A percentile compares a stretch with the other conserved stretches of the same genome.
These are phyloP conservation scores for Handroanthus guayacan DNA, from an alignment of 257 asterid species.

Conservation along the genomic window DNA sequence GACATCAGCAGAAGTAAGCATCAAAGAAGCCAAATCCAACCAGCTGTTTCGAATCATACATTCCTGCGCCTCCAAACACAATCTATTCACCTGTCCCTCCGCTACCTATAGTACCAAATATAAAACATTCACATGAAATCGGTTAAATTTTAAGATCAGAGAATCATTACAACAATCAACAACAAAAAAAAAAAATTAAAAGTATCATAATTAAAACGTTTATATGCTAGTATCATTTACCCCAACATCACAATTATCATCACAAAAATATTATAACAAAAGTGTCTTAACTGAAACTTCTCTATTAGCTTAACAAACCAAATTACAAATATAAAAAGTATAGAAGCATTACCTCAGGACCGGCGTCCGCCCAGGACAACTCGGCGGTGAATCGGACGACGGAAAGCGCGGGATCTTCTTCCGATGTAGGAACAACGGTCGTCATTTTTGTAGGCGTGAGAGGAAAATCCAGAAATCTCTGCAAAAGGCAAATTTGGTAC, in stretches of 20 bases:
- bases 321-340: neutral
- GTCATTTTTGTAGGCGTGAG: conserved; percentile 54
- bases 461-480: conserved; percentile 7
- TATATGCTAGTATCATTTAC: neutral
- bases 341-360: conserved; percentile 65
- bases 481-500: conserved; percentile 20
- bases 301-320: neutral
- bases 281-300: conserved; percentile 1
- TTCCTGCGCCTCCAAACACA: conserved; percentile 84
- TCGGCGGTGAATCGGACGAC: conserved; percentile 86
- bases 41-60: conserved; percentile 70
- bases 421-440: conserved; percentile 89
- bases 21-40: conserved; percentile 84
- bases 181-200: neutral
- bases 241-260: neutral
- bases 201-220: neutral
- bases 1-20: conserved; percentile 89
- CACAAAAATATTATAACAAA: neutral
- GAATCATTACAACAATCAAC: neutral
- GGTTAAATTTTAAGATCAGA: neutral
- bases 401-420: conserved; percentile 85
- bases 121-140: neutral
- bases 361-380: conserved; percentile 92
- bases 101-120: conserved; percentile 63
- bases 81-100: conserved; percentile 77